Base-by-base conservation (phyloP, 768 basidiomycete genomes). In the Exsudoporus frostii region DNA sequence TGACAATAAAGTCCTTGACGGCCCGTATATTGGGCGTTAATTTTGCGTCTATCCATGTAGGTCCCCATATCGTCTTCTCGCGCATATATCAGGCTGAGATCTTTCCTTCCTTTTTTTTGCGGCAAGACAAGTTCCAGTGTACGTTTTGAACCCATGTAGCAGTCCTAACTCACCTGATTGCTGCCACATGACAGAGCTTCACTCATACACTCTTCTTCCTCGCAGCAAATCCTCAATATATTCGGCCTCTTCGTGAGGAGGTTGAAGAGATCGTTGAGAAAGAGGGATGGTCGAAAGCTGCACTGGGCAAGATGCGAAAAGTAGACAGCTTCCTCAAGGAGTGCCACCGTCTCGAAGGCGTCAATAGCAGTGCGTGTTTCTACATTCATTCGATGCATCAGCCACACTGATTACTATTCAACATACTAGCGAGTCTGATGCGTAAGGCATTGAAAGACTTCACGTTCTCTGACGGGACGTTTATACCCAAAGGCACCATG, bases 261-360 rank as follows among this genome's bases (percentile, higher is more conserved):
- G 59, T 73, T 32, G 73, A 74, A 32, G 44, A 42, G 0, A 59
- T 68, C 20, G 29, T 72, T n/a, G 30, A 29, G 5, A 42, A 60
- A 6, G 64, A 71, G 0, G 71, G 60, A 29, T 73, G 68, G 64
- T 57, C 56, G 2, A 68, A 67, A 46, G 52, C 34, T 1, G 56
- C 61, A 1, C 41, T 74, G 30, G 51, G 32, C 15, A 66, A 68
- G 39, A 64, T 73, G 63, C 65, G 56, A 50, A 71, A 68, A 53
- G 43, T 75, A 5, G 75, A 76, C 43, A 76, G 74, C 49, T 76
- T 77, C 48, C 36, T 77, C 40, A 71, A 65, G 48, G 76, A 75
- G 44, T 61, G 64, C 3, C 64, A 70, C 41, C 66, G 74, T 4
- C 50, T 67, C 2, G 63, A 70, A 6, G 72, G 71, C 3, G 48